Evolutionary conservation across 306 rosid genomes (phyloP), one percentile per base, ranked within the genome.

Genomic region (Cucurbita argyrosperma): DNA sequence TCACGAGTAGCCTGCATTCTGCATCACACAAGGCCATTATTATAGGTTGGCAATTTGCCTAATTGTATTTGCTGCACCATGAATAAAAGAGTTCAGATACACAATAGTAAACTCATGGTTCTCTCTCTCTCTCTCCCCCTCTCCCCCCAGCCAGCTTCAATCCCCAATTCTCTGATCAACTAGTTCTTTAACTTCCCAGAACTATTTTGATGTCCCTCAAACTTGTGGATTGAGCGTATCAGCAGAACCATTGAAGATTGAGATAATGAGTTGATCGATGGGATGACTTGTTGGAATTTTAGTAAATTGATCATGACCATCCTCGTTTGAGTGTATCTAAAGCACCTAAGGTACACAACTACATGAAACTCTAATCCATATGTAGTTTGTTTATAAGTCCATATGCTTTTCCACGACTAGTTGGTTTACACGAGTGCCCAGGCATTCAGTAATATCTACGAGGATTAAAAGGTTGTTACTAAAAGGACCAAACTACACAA

Each of bases 1-100:
- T 85, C 77, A 92, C 64, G 77, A 92, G 85, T 30, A 79, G 77
- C 80, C 85, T 87, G 84, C 88, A 85, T 79, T 87, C 90, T 88
- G 83, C 69, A 76, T 54, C 53, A 72, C 50, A 76, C 21, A 76
- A 73, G 46, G 43, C 60, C 14, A 8, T 39, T 59, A 12, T 26
- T 59, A 7, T 26, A 47, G 57, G 13, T 45, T 4, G 19, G 43
- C 74, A 47, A 49, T 11, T 42, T 13, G 16, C 30, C 46, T 37
- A 64, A 37, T 30, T 62, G 68, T 13, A 63, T 63, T 63, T 63
- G 30, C 26, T 8, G 37, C 54, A 43, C 40, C 73, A 43, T 5
- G 10, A 46, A 46, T 39, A 64, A 39, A 59, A 10, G 39, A 21
- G 15, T 13, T 59, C 51, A 39, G 15, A 18, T 18, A 39, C 6